Percentiles rank a stretch among this genome's conserved stretches.
Evolutionary conservation across 164 flowering plant species (phyloP).

Genomic region (Stephania cephalantha): DNA sequence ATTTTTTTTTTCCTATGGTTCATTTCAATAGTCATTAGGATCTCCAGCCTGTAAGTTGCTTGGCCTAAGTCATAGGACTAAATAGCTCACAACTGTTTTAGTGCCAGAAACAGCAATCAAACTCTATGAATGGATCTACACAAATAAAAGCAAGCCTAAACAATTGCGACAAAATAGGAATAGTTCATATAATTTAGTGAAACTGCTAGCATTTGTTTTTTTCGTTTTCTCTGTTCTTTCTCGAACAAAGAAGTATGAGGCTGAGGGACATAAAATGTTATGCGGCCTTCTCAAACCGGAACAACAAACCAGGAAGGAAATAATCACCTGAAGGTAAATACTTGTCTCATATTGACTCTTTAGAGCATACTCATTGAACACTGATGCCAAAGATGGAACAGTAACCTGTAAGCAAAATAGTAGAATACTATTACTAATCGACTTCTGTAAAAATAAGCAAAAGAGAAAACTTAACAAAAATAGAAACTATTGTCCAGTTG

Average conservation of each 20-base stretch:
- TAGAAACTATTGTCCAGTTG: not conserved
- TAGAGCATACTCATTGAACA: conserved; percentile 95
- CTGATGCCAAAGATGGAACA: conserved; percentile 97
- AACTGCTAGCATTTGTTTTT: not conserved
- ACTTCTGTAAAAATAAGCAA: not conserved
- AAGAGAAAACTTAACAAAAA: not conserved
- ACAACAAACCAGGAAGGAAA: not conserved
- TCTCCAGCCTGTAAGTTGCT: not conserved
- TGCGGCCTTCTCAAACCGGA: not conserved
- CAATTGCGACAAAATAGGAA: not conserved
- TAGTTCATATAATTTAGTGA: not conserved
- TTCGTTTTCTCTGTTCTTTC: not conserved
- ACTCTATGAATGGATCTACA: not conserved
- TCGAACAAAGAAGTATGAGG: not conserved
- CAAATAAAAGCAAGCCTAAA: not conserved
- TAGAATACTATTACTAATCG: not conserved
- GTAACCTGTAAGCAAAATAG: conserved; percentile 53
- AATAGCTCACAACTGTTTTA: not conserved
- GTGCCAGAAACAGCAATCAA: not conserved
- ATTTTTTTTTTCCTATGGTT: too few species aligned
- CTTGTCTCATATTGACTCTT: conserved; percentile 98
- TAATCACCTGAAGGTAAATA: conserved; percentile 91
- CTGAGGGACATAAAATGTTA: not conserved
- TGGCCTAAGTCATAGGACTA: not conserved
- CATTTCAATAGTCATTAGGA: too few species aligned